A percentile compares a stretch with the other conserved stretches of the same genome.
Conservation (phyloP, 2,329 filamentous ascomycete genomes). For the Immersiporthe knoxdaviesiana region DNA sequence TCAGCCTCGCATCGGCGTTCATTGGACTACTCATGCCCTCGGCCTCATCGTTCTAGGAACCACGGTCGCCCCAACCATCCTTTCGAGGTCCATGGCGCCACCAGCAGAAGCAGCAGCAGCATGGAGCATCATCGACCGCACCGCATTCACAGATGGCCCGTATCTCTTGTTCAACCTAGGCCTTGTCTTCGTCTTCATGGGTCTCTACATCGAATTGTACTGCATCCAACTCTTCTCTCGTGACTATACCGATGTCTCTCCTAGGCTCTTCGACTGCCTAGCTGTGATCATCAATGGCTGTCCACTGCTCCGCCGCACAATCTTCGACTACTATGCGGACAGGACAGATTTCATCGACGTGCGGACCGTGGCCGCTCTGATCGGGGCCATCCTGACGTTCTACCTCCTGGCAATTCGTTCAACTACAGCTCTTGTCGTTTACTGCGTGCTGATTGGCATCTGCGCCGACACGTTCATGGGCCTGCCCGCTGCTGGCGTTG, state of each 20-base stretch:
- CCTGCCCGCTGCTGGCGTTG: slow-evolving; percentile 45
- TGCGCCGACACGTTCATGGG: slow-evolving; percentile 48
- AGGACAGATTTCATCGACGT: slow-evolving; percentile 46
- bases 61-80: slow-evolving; percentile 40
- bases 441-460: slow-evolving; percentile 48
- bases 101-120: slow-evolving; percentile 34
- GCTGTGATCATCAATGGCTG: slow-evolving; percentile 48
- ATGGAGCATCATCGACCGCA: slow-evolving; percentile 40
- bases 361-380: slow-evolving; percentile 38
- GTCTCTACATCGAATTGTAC: slow-evolving; percentile 52
- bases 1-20: slow-evolving; percentile 33
- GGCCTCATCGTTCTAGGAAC: slow-evolving; percentile 42
- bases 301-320: slow-evolving; percentile 49
- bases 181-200: slow-evolving; percentile 46
- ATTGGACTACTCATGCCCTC: slow-evolving; percentile 34
- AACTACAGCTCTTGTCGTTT: slow-evolving; percentile 43
- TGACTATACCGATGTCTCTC: slow-evolving; percentile 42
- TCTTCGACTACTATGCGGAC: slow-evolving; percentile 50
- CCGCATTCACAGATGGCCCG: slow-evolving; percentile 43
- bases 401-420: slow-evolving; percentile 43
- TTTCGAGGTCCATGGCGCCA: slow-evolving; percentile 43
- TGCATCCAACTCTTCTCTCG: slow-evolving; percentile 48
- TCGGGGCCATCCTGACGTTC: slow-evolving; percentile 43
- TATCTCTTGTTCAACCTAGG: slow-evolving; percentile 43
- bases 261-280: slow-evolving; percentile 43